A percentile compares a stretch with the other conserved stretches of the same genome.
Conservation (phyloP, 306 rosid genomes). For the Mimosa pudica region DNA sequence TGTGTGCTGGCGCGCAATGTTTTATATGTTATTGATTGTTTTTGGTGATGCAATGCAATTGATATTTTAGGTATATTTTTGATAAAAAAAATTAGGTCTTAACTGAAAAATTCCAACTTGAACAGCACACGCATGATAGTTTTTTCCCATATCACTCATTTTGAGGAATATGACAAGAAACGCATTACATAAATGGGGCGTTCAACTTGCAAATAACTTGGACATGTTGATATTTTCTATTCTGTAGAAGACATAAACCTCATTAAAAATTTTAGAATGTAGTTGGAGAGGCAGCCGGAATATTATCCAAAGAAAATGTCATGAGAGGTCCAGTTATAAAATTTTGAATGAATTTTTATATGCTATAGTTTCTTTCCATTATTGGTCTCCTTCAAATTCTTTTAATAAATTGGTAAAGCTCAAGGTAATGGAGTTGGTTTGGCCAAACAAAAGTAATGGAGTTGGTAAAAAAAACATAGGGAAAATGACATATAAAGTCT, state of each 20-base stretch:
- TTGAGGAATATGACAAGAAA: neutral
- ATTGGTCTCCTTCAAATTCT: neutral
- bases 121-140: neutral
- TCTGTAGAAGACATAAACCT: neutral
- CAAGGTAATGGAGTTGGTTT: neutral
- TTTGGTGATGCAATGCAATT: conserved; percentile 20
- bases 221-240: neutral
- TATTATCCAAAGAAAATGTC: neutral
- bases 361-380: neutral
- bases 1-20: neutral
- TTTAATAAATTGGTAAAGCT: neutral
- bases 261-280: neutral
- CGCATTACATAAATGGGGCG: neutral
- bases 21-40: conserved; percentile 9
- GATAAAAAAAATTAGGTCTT: neutral
- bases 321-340: neutral
- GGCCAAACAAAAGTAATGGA: too few relatives aligned
- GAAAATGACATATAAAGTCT: too few relatives aligned
- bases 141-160: neutral
- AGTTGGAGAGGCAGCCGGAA: neutral
- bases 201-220: neutral
- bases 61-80: neutral
- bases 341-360: neutral
- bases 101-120: neutral
- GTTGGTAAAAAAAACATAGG: too few relatives aligned